Percentiles rank a stretch among this genome's conserved stretches.
phyloP scores from a whole-genome alignment of 2,329 filamentous ascomycete genomes.

The Cadophora gregata region DNA sequence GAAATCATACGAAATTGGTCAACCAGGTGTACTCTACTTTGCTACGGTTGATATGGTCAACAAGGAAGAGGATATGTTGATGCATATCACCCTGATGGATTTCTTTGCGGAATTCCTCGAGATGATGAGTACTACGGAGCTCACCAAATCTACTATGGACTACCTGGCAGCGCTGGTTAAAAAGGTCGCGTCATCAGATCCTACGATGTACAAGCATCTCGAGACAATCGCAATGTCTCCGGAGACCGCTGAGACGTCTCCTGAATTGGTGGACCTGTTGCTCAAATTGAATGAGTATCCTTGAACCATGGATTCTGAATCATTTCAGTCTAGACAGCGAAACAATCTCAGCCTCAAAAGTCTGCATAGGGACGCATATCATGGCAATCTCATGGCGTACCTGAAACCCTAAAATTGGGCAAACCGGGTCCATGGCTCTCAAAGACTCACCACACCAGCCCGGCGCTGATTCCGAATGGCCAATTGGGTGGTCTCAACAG shows the following conservation, averaged over 20 bases:
- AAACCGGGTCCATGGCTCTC: background rate
- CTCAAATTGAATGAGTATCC: slow-evolving; percentile 34
- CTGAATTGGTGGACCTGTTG: slow-evolving; percentile 41
- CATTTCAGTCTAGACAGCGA: background rate
- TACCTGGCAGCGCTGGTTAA: slow-evolving; percentile 39
- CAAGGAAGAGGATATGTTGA: slow-evolving; percentile 44
- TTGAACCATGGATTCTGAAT: slow-evolving; percentile 8
- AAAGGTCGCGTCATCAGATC: slow-evolving; percentile 38
- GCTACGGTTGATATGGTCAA: slow-evolving; percentile 44
- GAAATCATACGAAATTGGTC: slow-evolving; percentile 30
- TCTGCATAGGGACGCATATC: background rate
- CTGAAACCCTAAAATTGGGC: background rate
- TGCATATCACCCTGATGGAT: slow-evolving; percentile 45
- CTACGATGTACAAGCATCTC: slow-evolving; percentile 39
- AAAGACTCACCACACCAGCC: background rate
- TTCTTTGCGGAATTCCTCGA: slow-evolving; percentile 44
- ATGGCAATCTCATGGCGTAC: background rate
- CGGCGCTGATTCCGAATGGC: background rate
- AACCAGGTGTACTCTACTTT: slow-evolving; percentile 42
- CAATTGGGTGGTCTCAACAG: background rate
- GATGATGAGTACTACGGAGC: slow-evolving; percentile 40
- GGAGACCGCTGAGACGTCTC: slow-evolving; percentile 33
- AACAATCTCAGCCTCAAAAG: background rate
- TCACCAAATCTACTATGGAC: slow-evolving; percentile 38
- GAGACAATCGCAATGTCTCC: slow-evolving; percentile 36